Percentiles rank a stretch among this genome's conserved stretches.
These are phyloP conservation scores for Exophiala sp. DNA, from an alignment of 2,329 filamentous ascomycete genomes.

Conservation along the genomic window DNA sequence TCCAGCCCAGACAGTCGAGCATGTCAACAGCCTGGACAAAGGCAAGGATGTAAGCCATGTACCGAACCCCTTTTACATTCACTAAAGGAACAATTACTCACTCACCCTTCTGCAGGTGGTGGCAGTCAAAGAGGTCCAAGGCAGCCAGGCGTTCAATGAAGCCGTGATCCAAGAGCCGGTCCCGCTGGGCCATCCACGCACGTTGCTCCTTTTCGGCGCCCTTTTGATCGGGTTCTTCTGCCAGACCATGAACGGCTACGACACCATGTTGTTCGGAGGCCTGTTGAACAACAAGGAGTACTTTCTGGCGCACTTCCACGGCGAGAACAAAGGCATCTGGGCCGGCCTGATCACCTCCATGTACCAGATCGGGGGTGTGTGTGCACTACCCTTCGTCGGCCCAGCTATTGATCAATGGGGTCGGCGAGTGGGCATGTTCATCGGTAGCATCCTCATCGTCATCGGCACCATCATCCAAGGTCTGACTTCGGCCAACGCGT, in stretches of 20 bases:
- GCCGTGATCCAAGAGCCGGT: constrained; percentile 50
- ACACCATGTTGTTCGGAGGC: constrained; percentile 52
- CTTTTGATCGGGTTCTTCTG: constrained; percentile 38
- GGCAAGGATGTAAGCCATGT: constrained; percentile 19
- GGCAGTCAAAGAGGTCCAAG: constrained; percentile 42
- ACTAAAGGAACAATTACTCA: no score
- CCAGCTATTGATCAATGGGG: constrained; percentile 46
- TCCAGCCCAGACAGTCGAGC: constrained; percentile 13
- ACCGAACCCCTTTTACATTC: neutral
- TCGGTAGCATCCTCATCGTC: constrained; percentile 50
- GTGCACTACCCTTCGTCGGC: constrained; percentile 44
- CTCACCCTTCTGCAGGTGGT: constrained; percentile 16
- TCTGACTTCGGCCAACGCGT: constrained; percentile 37
- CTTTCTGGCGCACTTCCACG: constrained; percentile 42
- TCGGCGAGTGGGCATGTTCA: constrained; percentile 51
- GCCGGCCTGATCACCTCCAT: constrained; percentile 43
- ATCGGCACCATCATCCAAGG: constrained; percentile 48
- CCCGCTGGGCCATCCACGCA: constrained; percentile 8
- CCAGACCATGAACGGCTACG: constrained; percentile 54
- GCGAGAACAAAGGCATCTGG: constrained; percentile 39
- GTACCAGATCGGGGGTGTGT: constrained; percentile 46
- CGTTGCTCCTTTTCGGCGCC: constrained; percentile 21
- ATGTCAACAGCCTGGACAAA: constrained; percentile 14
- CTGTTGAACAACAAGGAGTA: constrained; percentile 44
- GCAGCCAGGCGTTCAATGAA: constrained; percentile 51